A percentile compares a stretch with the other conserved stretches of the same genome.
Conservation (phyloP, 768 basidiomycete species). For the Trametes villosa region DNA sequence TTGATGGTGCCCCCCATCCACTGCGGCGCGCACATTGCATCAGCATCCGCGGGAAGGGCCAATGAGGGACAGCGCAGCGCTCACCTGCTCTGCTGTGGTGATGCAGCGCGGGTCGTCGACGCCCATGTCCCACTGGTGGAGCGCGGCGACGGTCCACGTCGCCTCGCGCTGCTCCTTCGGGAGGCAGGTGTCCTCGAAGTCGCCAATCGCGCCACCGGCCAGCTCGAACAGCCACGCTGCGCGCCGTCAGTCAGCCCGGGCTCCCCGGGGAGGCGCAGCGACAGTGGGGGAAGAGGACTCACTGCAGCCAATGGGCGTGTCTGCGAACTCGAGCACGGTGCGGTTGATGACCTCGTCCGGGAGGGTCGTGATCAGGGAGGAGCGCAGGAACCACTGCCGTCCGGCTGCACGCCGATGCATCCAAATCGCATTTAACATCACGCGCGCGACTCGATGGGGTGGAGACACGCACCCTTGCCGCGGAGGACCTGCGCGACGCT, state of each 20-base stretch:
- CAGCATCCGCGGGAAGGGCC: background rate
- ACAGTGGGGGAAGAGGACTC: slow-evolving; percentile 33
- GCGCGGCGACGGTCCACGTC: slow-evolving; percentile 82
- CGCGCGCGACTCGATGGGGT: background rate
- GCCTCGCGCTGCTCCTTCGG: slow-evolving; percentile 82
- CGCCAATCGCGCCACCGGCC: slow-evolving; percentile 77
- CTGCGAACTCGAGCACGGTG: slow-evolving; percentile 79
- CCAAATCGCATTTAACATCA: background rate
- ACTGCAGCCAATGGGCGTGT: slow-evolving; percentile 93
- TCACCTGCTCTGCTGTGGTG: slow-evolving; percentile 78
- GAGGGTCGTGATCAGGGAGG: slow-evolving; percentile 78
- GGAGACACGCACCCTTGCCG: slow-evolving; percentile 62
- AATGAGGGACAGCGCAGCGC: slow-evolving; percentile 23
- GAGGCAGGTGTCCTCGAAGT: slow-evolving; percentile 74
- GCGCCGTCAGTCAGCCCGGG: background rate
- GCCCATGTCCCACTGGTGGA: slow-evolving; percentile 92
- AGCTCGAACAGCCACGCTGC: slow-evolving; percentile 93
- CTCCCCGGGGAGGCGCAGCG: background rate
- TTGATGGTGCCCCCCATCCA: slow-evolving; percentile 82
- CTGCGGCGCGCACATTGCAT: slow-evolving; percentile 37
- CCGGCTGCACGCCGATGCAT: slow-evolving; percentile 46
- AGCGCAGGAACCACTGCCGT: slow-evolving; percentile 91
- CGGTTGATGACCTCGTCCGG: slow-evolving; percentile 86
- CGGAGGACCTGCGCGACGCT: slow-evolving; percentile 89
- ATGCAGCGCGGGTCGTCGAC: slow-evolving; percentile 82